A percentile compares a stretch with the other conserved stretches of the same genome.
Evolutionary conservation across 208 protist genomes (phyloP).

Genomic region (Leishmania turanica): DNA sequence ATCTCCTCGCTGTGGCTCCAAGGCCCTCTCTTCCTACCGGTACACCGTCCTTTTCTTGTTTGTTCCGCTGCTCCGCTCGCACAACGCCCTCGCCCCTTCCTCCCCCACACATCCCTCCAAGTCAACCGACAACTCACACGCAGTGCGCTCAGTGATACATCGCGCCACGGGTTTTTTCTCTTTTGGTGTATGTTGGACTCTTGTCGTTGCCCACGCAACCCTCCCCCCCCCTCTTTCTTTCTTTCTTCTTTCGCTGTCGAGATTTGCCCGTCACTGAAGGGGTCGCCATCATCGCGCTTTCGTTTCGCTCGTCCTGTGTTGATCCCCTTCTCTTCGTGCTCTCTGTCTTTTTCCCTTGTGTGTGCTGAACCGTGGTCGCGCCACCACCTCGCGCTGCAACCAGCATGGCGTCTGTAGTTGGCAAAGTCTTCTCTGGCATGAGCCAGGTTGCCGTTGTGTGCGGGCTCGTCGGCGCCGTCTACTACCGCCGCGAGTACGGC

Average conservation of each 20-base stretch:
- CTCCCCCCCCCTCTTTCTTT: not conserved
- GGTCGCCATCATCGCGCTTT: not conserved
- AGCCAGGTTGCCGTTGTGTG: slow-evolving; percentile 50
- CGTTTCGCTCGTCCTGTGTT: not conserved
- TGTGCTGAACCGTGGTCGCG: not conserved
- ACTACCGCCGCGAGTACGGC: slow-evolving; percentile 61
- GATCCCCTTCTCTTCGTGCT: not conserved
- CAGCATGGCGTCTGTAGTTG: slow-evolving; percentile 9
- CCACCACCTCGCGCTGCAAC: not conserved
- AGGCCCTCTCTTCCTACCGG: not conserved
- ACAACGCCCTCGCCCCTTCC: not conserved
- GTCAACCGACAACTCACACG: not conserved
- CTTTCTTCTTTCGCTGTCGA: not conserved
- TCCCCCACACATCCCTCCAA: too few species aligned
- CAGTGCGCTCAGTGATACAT: not conserved
- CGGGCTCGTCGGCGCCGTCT: slow-evolving; percentile 31
- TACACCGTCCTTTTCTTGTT: not conserved
- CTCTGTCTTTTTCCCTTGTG: too few species aligned
- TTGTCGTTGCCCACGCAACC: not conserved
- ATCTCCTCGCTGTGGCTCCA: not conserved
- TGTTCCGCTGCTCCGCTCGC: not conserved
- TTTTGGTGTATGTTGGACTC: not conserved
- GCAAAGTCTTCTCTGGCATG: slow-evolving; percentile 28
- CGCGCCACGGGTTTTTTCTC: not conserved
- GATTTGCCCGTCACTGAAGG: not conserved